Evolutionary conservation across 1,284 basidiomycete species (phyloP).

Genomic region (Sporisorium exsertum): DNA sequence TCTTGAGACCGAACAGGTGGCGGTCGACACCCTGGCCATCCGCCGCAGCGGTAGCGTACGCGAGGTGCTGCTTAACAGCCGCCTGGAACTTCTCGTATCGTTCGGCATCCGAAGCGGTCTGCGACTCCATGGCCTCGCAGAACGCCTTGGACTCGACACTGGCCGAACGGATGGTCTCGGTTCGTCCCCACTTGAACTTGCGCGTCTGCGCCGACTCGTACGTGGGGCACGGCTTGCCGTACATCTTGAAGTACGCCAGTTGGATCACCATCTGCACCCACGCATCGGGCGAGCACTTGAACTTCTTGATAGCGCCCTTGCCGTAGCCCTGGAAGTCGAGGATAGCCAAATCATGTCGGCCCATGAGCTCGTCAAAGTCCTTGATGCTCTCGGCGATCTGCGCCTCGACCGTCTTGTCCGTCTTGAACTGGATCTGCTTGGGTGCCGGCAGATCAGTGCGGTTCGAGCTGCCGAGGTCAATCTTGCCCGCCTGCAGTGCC

Average conservation of each 20-base stretch:
- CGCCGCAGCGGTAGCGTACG: constrained; percentile 89
- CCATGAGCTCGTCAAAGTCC: constrained; percentile 83
- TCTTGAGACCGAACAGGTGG: constrained; percentile 92
- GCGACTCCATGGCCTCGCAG: constrained; percentile 86
- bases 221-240: constrained; percentile 80
- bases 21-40: constrained; percentile 95
- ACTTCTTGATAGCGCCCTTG: constrained; percentile 87
- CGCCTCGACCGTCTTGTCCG: constrained; percentile 74
- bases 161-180: constrained; percentile 90
- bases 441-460: constrained; percentile 75
- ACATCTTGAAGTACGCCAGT: constrained; percentile 89
- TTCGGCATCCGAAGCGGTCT: constrained; percentile 73
- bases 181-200: constrained; percentile 89
- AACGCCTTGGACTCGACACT: constrained; percentile 86
- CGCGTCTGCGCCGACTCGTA: constrained; percentile 96
- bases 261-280: constrained; percentile 97
- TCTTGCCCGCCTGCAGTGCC: constrained; percentile 81
- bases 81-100: constrained; percentile 80
- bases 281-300: constrained; percentile 89
- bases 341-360: constrained; percentile 83
- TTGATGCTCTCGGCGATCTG: constrained; percentile 75
- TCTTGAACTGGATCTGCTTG: constrained; percentile 79
- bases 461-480: constrained; percentile 74
- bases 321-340: constrained; percentile 91
- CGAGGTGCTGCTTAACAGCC: constrained; percentile 84